phyloP scores from a whole-genome alignment of 768 basidiomycete species.

The Mycena chlorophos region DNA sequence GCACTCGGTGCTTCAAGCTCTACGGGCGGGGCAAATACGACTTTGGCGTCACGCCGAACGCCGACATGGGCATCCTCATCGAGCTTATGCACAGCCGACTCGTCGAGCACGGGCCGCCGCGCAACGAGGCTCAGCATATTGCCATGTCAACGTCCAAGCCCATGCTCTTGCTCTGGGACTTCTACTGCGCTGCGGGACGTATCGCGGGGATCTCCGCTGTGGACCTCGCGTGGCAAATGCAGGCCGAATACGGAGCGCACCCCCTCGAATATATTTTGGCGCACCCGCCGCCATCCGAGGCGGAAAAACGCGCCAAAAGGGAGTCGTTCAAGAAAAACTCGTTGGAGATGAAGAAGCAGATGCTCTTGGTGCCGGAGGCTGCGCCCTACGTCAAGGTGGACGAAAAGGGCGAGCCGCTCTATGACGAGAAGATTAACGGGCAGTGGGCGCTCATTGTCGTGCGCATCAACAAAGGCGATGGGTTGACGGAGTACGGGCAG shows the following conservation, averaged over 20 bases:
- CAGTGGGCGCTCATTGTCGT: not conserved
- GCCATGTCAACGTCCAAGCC: not conserved
- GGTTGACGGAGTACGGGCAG: not conserved
- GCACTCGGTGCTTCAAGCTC: not conserved
- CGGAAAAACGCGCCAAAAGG: too few species aligned
- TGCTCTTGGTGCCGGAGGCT: too few species aligned
- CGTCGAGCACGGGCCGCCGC: not conserved
- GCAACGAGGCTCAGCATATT: not conserved
- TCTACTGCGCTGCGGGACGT: not conserved
- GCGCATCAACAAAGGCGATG: not conserved
- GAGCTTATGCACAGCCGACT: not conserved
- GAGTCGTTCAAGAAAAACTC: too few species aligned
- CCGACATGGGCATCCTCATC: not conserved
- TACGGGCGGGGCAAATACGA: not conserved
- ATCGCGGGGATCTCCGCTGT: not conserved
- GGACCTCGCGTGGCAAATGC: not conserved
- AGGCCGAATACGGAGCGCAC: not conserved
- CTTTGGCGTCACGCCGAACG: not conserved
- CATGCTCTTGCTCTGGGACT: not conserved
- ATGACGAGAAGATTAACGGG: too few species aligned
- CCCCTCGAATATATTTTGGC: too few species aligned
- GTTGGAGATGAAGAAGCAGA: too few species aligned
- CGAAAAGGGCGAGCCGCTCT: too few species aligned
- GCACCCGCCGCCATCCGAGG: too few species aligned
- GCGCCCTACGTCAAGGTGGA: too few species aligned